Conservation (phyloP, 495 filamentous ascomycete species). For the Astrothelium subdiscretum region DNA sequence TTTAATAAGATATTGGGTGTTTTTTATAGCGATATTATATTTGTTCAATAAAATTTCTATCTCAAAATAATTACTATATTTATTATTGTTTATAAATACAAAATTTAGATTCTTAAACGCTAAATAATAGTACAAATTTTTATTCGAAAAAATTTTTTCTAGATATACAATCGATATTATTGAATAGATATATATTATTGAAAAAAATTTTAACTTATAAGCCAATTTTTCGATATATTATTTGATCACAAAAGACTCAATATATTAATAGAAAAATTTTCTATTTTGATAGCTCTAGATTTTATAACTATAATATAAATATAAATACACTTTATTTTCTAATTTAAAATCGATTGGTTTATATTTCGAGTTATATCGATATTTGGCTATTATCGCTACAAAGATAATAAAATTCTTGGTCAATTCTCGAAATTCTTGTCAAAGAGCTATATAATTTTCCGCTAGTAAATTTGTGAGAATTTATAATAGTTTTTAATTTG, state of each 20-base stretch:
- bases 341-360: neutral
- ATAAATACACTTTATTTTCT: neutral
- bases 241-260: neutral
- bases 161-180: neutral
- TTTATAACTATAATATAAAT: slow-evolving; percentile 3
- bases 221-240: neutral
- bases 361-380: slow-evolving; percentile 1
- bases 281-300: neutral
- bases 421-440: neutral
- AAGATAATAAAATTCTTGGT: neutral
- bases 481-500: neutral
- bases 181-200: neutral
- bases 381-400: neutral
- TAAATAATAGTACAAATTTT: too few relatives aligned
- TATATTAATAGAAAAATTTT: neutral
- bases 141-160: too few relatives aligned
- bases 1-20: too few relatives aligned
- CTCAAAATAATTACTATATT: too few relatives aligned
- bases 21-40: too few relatives aligned
- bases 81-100: too few relatives aligned
- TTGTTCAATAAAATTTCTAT: too few relatives aligned
- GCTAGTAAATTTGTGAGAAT: neutral
- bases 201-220: neutral
- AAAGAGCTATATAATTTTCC: neutral
- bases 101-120: too few relatives aligned